Percentiles rank a stretch among this genome's conserved stretches.
phyloP scores from a whole-genome alignment of 306 rosid species.

The Boehmeria nivea region DNA sequence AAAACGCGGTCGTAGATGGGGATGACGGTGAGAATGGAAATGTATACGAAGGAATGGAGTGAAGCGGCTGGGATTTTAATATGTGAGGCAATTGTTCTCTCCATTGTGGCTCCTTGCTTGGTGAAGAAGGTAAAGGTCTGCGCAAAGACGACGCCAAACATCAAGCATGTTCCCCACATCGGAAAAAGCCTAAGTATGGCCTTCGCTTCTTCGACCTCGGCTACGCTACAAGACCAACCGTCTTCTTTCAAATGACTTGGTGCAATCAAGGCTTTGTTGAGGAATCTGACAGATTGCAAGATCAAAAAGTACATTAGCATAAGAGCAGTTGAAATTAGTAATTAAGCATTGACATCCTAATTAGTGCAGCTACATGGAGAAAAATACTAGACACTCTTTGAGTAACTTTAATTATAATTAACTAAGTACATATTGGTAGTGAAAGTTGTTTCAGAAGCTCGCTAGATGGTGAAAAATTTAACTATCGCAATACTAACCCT shows the following conservation, averaged over 20 bases:
- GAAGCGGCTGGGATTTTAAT: constrained; percentile 19
- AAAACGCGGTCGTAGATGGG: constrained; percentile 25
- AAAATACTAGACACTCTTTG: too few relatives aligned
- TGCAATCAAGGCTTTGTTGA: constrained; percentile 2
- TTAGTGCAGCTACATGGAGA: too few relatives aligned
- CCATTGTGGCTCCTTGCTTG: constrained; percentile 36
- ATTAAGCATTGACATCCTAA: too few relatives aligned
- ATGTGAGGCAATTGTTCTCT: constrained; percentile 7
- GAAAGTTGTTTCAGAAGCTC: too few relatives aligned
- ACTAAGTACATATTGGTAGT: too few relatives aligned
- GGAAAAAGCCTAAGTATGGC: constrained; percentile 35
- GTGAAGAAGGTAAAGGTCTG: constrained; percentile 18
- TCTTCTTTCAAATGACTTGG: constrained; percentile 11
- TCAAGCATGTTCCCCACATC: constrained; percentile 33
- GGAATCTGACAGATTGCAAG: background rate
- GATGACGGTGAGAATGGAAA: constrained; percentile 15
- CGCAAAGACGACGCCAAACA: constrained; percentile 32
- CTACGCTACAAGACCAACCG: constrained; percentile 15
- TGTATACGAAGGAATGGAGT: constrained; percentile 9
- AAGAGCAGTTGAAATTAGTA: too few relatives aligned
- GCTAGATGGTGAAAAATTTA: too few relatives aligned
- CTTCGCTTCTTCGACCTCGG: constrained; percentile 46
- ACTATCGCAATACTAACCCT: too few relatives aligned
- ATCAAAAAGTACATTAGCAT: too few relatives aligned
- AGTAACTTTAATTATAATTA: too few relatives aligned